Percentiles rank a stretch among this genome's conserved stretches.
These are phyloP conservation scores for Immersiporthe knoxdaviesiana DNA, from an alignment of 2,329 filamentous ascomycete genomes.

Conservation along the genomic window DNA sequence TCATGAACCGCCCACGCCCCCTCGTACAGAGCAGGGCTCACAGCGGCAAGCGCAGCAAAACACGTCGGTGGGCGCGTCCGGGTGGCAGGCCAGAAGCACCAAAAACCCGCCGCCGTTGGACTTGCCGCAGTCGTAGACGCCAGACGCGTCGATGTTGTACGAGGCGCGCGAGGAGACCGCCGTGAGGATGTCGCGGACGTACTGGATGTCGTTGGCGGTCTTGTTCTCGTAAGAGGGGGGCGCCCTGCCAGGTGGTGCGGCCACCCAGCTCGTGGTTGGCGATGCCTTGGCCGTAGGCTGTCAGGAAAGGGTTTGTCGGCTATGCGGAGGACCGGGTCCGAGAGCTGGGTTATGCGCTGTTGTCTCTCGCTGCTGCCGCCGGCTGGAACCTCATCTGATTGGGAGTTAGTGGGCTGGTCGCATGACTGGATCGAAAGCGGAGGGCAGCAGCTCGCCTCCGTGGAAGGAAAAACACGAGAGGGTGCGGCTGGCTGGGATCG, in stretches of 20 bases:
- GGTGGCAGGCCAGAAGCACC: constrained; percentile 31
- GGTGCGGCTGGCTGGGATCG: constrained; percentile 28
- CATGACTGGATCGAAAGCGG: neutral
- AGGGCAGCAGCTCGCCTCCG: constrained; percentile 28
- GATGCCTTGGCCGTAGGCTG: constrained; percentile 34
- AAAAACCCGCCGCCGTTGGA: constrained; percentile 33
- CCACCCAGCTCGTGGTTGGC: constrained; percentile 34
- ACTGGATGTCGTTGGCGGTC: constrained; percentile 35
- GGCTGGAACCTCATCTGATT: constrained; percentile 22
- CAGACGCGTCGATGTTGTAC: constrained; percentile 32
- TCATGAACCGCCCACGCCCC: constrained; percentile 30
- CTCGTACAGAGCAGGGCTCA: constrained; percentile 32
- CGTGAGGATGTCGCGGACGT: constrained; percentile 34
- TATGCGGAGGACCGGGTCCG: constrained; percentile 33
- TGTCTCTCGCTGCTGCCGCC: constrained; percentile 34
- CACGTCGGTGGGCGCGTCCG: constrained; percentile 26
- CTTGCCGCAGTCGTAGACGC: constrained; percentile 32
- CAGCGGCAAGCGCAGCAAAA: constrained; percentile 32
- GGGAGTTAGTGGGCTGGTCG: neutral
- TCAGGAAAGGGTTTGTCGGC: constrained; percentile 35
- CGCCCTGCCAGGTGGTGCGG: constrained; percentile 35
- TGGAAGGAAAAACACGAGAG: constrained; percentile 34
- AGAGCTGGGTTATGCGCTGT: constrained; percentile 35
- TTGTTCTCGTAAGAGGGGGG: constrained; percentile 35
- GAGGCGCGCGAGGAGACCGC: constrained; percentile 31